A percentile compares a stretch with the other conserved stretches of the same genome.
Evolutionary conservation across 140 eudicot genomes (phyloP).

Genomic region (Flaveria floridana): DNA sequence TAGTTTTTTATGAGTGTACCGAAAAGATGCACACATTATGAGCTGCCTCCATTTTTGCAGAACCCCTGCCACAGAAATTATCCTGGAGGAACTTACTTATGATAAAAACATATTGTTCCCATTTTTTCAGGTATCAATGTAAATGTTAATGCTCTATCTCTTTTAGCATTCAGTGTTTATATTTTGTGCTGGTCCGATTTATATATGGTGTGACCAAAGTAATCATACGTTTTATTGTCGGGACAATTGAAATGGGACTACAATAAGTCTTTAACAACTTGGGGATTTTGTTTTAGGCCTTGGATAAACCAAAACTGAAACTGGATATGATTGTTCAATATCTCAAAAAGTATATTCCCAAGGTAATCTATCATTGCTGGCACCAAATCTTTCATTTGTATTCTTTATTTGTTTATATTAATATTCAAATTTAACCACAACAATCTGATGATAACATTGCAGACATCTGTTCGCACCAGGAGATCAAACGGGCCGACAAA

Average conservation of each 20-base stretch:
- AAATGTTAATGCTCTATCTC: constrained; percentile 5
- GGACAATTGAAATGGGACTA: constrained; percentile 17
- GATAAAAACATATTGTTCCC: constrained; percentile 51
- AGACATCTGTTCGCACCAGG: constrained; percentile 71
- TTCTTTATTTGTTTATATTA: neutral
- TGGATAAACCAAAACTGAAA: constrained; percentile 67
- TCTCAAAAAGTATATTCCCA: constrained; percentile 70
- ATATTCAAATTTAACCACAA: neutral
- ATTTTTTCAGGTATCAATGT: constrained; percentile 60
- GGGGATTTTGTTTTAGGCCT: constrained; percentile 46
- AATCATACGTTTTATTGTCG: neutral
- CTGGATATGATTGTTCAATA: constrained; percentile 70
- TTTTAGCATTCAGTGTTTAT: neutral
- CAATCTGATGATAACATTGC: constrained; percentile 18
- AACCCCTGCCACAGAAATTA: constrained; percentile 65
- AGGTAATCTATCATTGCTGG: constrained; percentile 47
- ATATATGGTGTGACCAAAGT: neutral
- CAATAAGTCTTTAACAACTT: constrained; percentile 17
- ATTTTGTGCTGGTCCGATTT: neutral
- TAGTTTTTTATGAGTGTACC: neutral
- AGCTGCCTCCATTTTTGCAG: constrained; percentile 47
- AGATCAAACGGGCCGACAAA: constrained; percentile 47
- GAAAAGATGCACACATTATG: neutral
- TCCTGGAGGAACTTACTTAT: constrained; percentile 76
- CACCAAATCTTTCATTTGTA: neutral